These are phyloP conservation scores for Jasminum sambac DNA, from an alignment of 257 asterid species.

Conservation along the genomic window DNA sequence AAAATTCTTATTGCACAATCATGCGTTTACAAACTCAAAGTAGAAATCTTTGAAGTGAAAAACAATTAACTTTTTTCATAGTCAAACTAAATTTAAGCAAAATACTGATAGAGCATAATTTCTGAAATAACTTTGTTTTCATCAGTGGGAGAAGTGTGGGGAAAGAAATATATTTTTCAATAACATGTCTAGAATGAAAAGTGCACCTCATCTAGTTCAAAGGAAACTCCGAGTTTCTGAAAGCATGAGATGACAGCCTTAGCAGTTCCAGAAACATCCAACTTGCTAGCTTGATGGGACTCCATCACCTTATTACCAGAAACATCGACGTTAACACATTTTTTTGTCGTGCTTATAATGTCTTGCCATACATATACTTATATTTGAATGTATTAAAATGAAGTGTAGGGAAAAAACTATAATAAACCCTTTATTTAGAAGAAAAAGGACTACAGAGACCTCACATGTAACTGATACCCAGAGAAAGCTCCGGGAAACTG, in stretches of 20 bases:
- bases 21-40: not conserved
- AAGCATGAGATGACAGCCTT: conserved; percentile 94
- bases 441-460: conserved; percentile 13
- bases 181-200: conserved; percentile 1
- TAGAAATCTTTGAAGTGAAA: not conserved
- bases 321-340: no score
- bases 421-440: not conserved
- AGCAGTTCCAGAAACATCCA: conserved; percentile 94
- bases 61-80: not conserved
- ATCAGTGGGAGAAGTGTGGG: not conserved
- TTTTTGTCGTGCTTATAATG: no score
- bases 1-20: not conserved
- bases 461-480: conserved; percentile 80
- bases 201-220: conserved; percentile 67
- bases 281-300: conserved; percentile 93
- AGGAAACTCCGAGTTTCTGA: conserved; percentile 79
- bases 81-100: not conserved
- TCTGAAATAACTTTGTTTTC: not conserved
- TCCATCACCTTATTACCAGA: conserved; percentile 65
- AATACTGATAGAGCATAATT: not conserved
- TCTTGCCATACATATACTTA: not conserved
- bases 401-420: not conserved
- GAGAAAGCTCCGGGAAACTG: conserved; percentile 97
- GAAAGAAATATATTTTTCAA: not conserved
- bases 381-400: not conserved